These are phyloP conservation scores for Pichia scutulata DNA, from an alignment of 805 yeast genomes.

Conservation along the genomic window DNA sequence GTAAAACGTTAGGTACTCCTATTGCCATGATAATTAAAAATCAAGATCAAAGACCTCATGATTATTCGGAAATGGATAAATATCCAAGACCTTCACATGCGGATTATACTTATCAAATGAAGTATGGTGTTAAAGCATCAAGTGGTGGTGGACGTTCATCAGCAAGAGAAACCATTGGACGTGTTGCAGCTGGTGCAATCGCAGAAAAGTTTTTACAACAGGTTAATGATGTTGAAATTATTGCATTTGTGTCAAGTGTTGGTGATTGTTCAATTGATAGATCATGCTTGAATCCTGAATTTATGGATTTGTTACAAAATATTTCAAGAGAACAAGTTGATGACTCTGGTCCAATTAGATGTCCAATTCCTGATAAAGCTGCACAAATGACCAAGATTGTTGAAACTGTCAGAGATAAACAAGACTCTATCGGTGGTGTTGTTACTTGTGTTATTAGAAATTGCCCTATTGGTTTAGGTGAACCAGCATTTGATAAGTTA, in stretches of 20 bases:
- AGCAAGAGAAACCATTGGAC: conserved; percentile 96
- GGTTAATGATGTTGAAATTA: conserved; percentile 82
- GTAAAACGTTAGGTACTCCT: conserved; percentile 89
- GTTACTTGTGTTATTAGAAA: conserved; percentile 96
- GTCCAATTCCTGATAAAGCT: conserved; percentile 72
- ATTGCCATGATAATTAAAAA: conserved; percentile 88
- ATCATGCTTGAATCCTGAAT: conserved; percentile 55
- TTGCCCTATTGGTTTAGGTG: conserved; percentile 93
- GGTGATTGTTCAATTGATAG: conserved; percentile 76
- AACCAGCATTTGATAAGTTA: conserved; percentile 93
- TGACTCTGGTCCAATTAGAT: conserved; percentile 81
- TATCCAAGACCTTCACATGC: conserved; percentile 99
- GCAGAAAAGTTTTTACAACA: conserved; percentile 84
- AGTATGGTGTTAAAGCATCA: conserved; percentile 89
- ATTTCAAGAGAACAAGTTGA: conserved; percentile 88
- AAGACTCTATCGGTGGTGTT: conserved; percentile 95
- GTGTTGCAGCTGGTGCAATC: conserved; percentile 98
- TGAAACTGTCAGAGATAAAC: conserved; percentile 73
- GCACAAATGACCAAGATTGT: conserved; percentile 80
- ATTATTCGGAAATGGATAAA: conserved; percentile 88
- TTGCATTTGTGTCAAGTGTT: conserved; percentile 92
- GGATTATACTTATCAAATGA: conserved; percentile 83
- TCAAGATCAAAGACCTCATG: conserved; percentile 96
- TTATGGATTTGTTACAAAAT: conserved; percentile 59
- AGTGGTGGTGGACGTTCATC: conserved; percentile 97